Base-by-base conservation (phyloP, 1,284 basidiomycete genomes). In the Hemileia vastatrix region DNA sequence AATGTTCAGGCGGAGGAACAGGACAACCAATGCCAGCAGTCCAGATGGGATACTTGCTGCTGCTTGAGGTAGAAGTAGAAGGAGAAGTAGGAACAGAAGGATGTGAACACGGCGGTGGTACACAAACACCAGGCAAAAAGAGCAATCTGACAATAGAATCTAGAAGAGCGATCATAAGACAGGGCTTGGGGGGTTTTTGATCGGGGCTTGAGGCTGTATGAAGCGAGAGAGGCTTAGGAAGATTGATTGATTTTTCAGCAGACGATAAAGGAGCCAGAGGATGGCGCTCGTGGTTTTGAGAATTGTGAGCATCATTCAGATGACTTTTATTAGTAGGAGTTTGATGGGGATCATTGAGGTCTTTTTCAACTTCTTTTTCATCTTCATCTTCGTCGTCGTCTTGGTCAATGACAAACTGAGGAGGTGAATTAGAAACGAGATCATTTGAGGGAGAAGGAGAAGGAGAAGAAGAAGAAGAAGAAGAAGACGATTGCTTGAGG, bases 361-460 rank as follows among this genome's bases (percentile, higher is more conserved):
- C 15, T 49, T 45, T 47, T 4, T 27, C 43, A 6, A 53, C 55
- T 50, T 62, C 59, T 43, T 31, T 23, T 1, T 62, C 59, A 6
- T 54, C 52, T 43, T 55, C 52, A 47, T 62, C 59, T n/a, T 62
- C 44, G 31, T 62, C 59, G 27, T 55, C 52, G 33, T 62, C 59
- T n/a, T 62, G 31, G 31, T 62, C 59, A 11, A 62, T 54, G 3
- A 62, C 59, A 36, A 62, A 62, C 33, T 62, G 59, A 36, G 59
- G 15, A 11, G 36, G 59, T 15, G 21, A 49, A 31, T 36, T 44
- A 19, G 19, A 24, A 21, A 15, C 15, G 27, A 13, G 18, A 21
- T 18, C n/a, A 31, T 49, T 58, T 33, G 47, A 23, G 40, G 18
- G 40, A 3, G 21, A 27, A 18, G 44, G 45, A 33, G 49, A 4